These are phyloP conservation scores for Agrocybe chaxingu DNA, from an alignment of 768 basidiomycete genomes.

Conservation along the genomic window DNA sequence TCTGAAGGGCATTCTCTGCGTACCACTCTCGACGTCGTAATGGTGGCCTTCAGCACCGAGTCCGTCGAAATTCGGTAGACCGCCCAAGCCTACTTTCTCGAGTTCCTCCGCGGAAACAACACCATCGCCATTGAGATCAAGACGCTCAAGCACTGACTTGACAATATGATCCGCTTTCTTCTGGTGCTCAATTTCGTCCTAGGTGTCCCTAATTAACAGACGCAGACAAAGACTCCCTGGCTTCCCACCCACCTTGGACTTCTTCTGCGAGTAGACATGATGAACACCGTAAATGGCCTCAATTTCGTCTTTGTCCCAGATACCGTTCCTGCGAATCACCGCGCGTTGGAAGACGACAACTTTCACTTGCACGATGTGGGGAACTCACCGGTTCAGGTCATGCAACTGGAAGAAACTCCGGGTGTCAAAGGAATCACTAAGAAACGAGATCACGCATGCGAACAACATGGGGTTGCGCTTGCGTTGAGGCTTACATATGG, in stretches of 20 bases:
- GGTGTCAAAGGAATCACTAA: conserved; percentile 77
- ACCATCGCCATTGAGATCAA: conserved; percentile 80
- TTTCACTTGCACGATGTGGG: not conserved
- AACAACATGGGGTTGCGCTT: too few relatives aligned
- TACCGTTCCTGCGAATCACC: conserved; percentile 57
- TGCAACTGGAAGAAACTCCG: conserved; percentile 94
- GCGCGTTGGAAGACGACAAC: not conserved
- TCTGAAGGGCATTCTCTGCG: conserved; percentile 17
- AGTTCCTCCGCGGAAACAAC: conserved; percentile 69
- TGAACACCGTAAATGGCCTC: conserved; percentile 96
- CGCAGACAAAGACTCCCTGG: not conserved
- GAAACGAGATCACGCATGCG: not conserved
- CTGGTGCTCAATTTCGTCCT: conserved; percentile 79
- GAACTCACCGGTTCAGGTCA: conserved; percentile 76
- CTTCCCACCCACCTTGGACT: conserved; percentile 53
- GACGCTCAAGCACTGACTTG: conserved; percentile 56
- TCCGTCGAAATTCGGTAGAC: conserved; percentile 78
- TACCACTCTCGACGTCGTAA: conserved; percentile 88
- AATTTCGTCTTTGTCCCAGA: conserved; percentile 85
- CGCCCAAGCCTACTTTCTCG: conserved; percentile 64
- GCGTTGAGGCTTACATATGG: conserved; percentile 57
- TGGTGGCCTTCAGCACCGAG: conserved; percentile 92
- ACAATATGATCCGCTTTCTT: conserved; percentile 81
- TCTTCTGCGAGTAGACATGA: conserved; percentile 83
- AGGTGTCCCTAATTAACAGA: not conserved